Conservation (phyloP, 345 rosid genomes). For the Mallotus nudiflorus region DNA sequence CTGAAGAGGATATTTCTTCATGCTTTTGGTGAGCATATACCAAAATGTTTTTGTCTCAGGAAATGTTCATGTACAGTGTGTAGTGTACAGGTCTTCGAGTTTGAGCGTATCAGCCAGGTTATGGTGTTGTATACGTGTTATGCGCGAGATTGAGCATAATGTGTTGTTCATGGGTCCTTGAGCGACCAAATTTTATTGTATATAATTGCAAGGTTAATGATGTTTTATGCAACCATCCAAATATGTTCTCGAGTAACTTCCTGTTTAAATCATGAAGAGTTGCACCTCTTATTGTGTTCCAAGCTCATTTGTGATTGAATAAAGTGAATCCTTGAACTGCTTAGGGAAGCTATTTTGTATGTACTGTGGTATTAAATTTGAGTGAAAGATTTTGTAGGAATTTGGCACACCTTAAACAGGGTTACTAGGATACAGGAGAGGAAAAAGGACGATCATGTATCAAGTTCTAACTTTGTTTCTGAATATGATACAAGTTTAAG, state of each 20-base stretch:
- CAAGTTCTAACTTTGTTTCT: no score
- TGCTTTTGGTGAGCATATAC: constrained; percentile 47
- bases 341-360: neutral
- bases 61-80: constrained; percentile 15
- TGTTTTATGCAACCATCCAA: constrained; percentile 18
- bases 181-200: constrained; percentile 25
- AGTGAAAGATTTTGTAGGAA: no score
- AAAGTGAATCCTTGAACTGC: neutral
- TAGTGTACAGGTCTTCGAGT: constrained; percentile 16
- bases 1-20: constrained; percentile 41
- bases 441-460: no score
- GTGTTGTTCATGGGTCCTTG: constrained; percentile 9
- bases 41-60: constrained; percentile 2
- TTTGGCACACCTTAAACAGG: no score
- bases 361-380: neutral
- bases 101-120: neutral
- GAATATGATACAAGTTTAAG: no score
- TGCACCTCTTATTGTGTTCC: neutral
- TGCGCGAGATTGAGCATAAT: constrained; percentile 17
- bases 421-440: no score
- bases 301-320: neutral
- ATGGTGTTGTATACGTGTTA: constrained; percentile 13
- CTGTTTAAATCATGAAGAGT: neutral
- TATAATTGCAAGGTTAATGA: constrained; percentile 27
- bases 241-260: constrained; percentile 2